Percentiles rank a stretch among this genome's conserved stretches.
Evolutionary conservation across 805 yeast genomes (phyloP).

Genomic region (Kuraishia ogatae): DNA sequence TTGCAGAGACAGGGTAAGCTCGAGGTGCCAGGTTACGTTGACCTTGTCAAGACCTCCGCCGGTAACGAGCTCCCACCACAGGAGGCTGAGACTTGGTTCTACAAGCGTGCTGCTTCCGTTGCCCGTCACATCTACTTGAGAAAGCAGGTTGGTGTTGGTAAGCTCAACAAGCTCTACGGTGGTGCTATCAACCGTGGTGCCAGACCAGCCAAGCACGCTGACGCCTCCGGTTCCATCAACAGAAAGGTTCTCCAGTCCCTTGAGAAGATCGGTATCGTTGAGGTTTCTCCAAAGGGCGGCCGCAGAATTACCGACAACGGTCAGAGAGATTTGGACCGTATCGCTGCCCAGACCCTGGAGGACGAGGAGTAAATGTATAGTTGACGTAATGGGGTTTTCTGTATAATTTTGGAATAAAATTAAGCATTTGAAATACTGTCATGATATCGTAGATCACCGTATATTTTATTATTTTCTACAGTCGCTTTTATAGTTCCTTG

Average conservation of each 20-base stretch:
- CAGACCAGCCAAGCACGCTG: conserved; percentile 97
- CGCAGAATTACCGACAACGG: conserved; percentile 99
- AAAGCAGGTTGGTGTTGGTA: conserved; percentile 99
- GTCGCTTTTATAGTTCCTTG: too few species aligned
- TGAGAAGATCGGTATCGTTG: conserved; percentile 96
- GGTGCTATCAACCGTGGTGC: conserved; percentile 98
- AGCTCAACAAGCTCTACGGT: conserved; percentile 98
- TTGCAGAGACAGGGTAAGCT: conserved; percentile 99
- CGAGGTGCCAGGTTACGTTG: conserved; percentile 99
- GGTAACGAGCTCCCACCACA: conserved; percentile 99
- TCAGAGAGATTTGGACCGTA: conserved; percentile 99
- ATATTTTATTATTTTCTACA: too few species aligned
- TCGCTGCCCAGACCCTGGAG: conserved; percentile 97
- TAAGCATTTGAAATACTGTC: background rate
- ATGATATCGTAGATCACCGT: background rate
- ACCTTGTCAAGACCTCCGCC: conserved; percentile 97
- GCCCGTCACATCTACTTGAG: conserved; percentile 99
- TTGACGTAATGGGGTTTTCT: background rate
- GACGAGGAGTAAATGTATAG: conserved; percentile 45
- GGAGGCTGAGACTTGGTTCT: conserved; percentile 99
- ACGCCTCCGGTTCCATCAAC: conserved; percentile 99
- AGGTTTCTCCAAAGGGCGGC: conserved; percentile 96
- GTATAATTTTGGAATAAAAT: background rate
- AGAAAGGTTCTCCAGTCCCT: conserved; percentile 97
- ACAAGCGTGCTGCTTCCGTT: conserved; percentile 99